Percentiles rank a stretch among this genome's conserved stretches.
These are phyloP conservation scores for Podaxis pistillaris DNA, from an alignment of 768 basidiomycete species.

Conservation along the genomic window DNA sequence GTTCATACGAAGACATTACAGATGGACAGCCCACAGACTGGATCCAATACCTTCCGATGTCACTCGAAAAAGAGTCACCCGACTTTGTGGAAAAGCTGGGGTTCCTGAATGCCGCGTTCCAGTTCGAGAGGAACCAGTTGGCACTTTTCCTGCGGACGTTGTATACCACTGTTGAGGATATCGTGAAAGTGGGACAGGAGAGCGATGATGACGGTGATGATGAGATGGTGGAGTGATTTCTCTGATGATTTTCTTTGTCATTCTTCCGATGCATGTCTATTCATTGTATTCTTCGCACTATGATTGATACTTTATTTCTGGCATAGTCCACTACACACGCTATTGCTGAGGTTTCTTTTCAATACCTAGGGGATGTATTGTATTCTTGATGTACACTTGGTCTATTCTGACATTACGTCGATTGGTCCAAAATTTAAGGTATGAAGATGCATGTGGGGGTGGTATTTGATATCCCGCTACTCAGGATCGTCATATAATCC, in stretches of 20 bases:
- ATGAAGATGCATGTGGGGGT: neutral
- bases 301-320: conserved; percentile 3
- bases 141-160: conserved; percentile 66
- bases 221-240: conserved; percentile 18
- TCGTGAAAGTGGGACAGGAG: conserved; percentile 36
- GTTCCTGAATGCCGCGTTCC: conserved; percentile 64
- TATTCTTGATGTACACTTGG: conserved; percentile 1
- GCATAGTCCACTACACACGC: neutral
- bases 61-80: conserved; percentile 58
- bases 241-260: neutral
- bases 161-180: conserved; percentile 32
- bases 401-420: neutral
- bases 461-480: neutral
- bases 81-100: conserved; percentile 59
- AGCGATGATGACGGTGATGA: conserved; percentile 28
- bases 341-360: neutral
- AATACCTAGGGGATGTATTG: neutral
- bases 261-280: neutral
- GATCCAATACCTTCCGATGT: conserved; percentile 61
- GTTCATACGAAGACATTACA: conserved; percentile 41
- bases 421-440: neutral
- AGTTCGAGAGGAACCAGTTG: conserved; percentile 66
- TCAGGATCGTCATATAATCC: neutral
- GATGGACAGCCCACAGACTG: conserved; percentile 40
- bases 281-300: neutral